Conservation (phyloP, 768 basidiomycete species). For the Trametes villosa region DNA sequence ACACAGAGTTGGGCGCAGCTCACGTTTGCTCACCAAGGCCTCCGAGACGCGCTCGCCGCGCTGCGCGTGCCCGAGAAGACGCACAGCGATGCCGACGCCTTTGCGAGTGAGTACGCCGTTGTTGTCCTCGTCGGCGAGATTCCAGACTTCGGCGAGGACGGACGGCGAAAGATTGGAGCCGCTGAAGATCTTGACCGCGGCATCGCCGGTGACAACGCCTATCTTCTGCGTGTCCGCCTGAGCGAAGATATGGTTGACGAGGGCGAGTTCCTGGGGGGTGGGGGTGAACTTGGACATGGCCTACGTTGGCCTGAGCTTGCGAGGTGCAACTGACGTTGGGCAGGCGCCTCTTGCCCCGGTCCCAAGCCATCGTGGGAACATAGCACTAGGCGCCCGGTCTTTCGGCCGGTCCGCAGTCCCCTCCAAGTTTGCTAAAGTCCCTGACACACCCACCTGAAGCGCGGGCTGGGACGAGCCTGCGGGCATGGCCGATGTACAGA, state of each 20-base stretch:
- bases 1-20: conserved; percentile 34
- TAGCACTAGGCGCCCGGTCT: too few species aligned
- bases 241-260: conserved; percentile 75
- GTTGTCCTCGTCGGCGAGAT: conserved; percentile 89
- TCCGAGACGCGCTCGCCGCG: conserved; percentile 71
- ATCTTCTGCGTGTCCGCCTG: conserved; percentile 78
- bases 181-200: conserved; percentile 84
- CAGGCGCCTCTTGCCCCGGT: conserved; percentile 8
- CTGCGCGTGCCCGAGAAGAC: conserved; percentile 93
- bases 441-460: too few species aligned
- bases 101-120: conserved; percentile 90
- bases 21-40: conserved; percentile 72
- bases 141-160: conserved; percentile 92
- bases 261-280: conserved; percentile 52
- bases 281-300: conserved; percentile 53
- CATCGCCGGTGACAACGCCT: conserved; percentile 87
- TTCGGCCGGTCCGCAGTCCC: too few species aligned
- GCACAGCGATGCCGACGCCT: conserved; percentile 84
- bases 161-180: conserved; percentile 80
- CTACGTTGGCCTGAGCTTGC: conserved; percentile 15
- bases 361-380: conserved; percentile 13
- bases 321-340: conserved; percentile 21
- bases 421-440: too few species aligned
- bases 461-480: too few species aligned
- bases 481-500: too few species aligned